These are phyloP conservation scores for Coniferiporia weirii DNA, from an alignment of 1,284 basidiomycete genomes.

Conservation along the genomic window DNA sequence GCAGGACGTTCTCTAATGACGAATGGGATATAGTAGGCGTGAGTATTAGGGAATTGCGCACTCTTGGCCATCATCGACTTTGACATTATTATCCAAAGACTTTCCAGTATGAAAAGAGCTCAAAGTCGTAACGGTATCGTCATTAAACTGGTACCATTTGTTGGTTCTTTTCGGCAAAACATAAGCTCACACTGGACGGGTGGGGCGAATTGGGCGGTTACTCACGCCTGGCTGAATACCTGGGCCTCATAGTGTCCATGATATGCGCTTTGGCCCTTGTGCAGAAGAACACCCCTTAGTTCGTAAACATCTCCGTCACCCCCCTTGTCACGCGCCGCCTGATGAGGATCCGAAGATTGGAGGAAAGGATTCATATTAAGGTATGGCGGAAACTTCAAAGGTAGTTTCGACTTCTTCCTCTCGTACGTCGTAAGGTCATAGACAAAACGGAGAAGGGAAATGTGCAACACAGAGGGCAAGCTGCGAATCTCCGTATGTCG, in stretches of 20 bases:
- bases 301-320: conserved; percentile 53
- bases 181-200: not conserved
- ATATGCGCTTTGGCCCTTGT: conserved; percentile 83
- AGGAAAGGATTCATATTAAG: conserved; percentile 74
- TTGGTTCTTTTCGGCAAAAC: conserved; percentile 21
- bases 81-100: not conserved
- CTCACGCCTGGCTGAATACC: conserved; percentile 69
- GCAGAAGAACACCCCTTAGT: conserved; percentile 75
- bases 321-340: conserved; percentile 4
- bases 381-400: conserved; percentile 64
- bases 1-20: conserved; percentile 1
- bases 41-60: not conserved
- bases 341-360: conserved; percentile 21
- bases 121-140: conserved; percentile 67
- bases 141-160: conserved; percentile 89
- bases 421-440: conserved; percentile 74
- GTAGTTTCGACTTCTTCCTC: conserved; percentile 79
- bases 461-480: conserved; percentile 82
- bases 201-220: conserved; percentile 14
- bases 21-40: not conserved
- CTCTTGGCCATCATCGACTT: conserved; percentile 16
- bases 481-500: conserved; percentile 63
- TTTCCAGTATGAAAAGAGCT: conserved; percentile 30
- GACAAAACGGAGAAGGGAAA: conserved; percentile 85
- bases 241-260: conserved; percentile 92